Base-by-base conservation (phyloP, 768 basidiomycete genomes). In the Phallus indusiatus region DNA sequence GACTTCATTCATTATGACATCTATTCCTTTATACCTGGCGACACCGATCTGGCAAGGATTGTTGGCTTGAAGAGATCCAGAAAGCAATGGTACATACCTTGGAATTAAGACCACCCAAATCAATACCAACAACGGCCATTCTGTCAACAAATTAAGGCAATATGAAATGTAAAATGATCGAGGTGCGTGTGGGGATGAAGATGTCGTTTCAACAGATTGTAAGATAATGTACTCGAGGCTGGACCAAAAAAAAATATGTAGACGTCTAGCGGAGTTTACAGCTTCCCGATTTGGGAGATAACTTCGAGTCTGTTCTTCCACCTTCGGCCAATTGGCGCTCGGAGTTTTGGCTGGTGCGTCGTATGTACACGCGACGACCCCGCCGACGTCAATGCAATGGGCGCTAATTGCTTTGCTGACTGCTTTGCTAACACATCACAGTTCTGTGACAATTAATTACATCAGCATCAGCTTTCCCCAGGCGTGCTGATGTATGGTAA, bases 1-100 rank as follows among this genome's bases (percentile, higher is more conserved):
- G 61, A 94, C 93, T 72, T 99, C 95, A 73, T 99, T 99, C 61
- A 84, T 78, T 77, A 99, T 95, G 73, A 99, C 94, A 80, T 99
- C 95, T 77, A 99, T 95, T 65, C 95, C 95, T 69, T 91, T 82
- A 75, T 90, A 87, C 74, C 94, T 82, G 18, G 94, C 94, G 64
- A 95, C 94, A 76, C 94, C 94, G 71, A 97, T 94, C 91, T 90
- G 36, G 54, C 62, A 33, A 62, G 64, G 58, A 54, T 55, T 57
- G 47, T 54, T 36, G 36, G 42, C 34, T 20, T 18, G 47, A 47
- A 59, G 49, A 28, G 28, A 7, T 7, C 28, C 60, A 16, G 47
- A 64, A 34, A 52, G 54, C 55, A 59, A 54, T 53, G 33, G 28
- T 28, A 20, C 75, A 42, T 60, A 88, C 90, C 81, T 94, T 93